Conservation (phyloP, 352 stramenopile species). For the Phytophthora cajani region DNA sequence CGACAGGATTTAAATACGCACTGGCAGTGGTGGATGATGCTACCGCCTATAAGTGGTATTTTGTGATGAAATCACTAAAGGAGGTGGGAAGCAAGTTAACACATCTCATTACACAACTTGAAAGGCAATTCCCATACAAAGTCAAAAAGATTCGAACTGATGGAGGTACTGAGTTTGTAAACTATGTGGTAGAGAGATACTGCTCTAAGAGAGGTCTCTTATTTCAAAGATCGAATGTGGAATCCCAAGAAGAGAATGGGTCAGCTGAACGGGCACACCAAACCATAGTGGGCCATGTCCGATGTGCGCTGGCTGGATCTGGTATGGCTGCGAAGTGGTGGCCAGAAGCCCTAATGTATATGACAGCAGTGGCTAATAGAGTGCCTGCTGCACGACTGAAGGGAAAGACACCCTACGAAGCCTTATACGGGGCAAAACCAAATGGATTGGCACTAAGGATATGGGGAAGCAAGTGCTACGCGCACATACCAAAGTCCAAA, state of each 20-base stretch:
- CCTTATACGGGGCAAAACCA: conserved; percentile 9
- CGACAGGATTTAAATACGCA: background rate
- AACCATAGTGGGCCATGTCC: conserved; percentile 10
- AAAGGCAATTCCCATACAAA: conserved; percentile 2
- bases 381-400: conserved; percentile 16
- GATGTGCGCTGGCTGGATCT: conserved; percentile 3
- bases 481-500: background rate
- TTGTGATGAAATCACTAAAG: conserved; percentile 22
- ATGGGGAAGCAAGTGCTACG: too few species aligned
- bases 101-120: background rate
- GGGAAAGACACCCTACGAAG: conserved; percentile 5
- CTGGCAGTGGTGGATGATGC: conserved; percentile 2
- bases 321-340: conserved; percentile 14
- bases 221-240: background rate
- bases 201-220: conserved; percentile 2
- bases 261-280: conserved; percentile 13
- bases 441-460: background rate
- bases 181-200: background rate
- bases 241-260: too few species aligned
- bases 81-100: background rate
- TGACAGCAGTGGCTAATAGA: conserved; percentile 12
- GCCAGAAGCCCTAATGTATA: conserved; percentile 9
- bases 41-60: conserved; percentile 20
- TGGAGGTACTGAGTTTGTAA: conserved; percentile 14
- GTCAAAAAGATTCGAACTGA: background rate